Evolutionary conservation across 192 early-diverging fungal genomes (phyloP), one percentile per base, ranked within the genome.

Genomic region (Geosiphon pyriformis): DNA sequence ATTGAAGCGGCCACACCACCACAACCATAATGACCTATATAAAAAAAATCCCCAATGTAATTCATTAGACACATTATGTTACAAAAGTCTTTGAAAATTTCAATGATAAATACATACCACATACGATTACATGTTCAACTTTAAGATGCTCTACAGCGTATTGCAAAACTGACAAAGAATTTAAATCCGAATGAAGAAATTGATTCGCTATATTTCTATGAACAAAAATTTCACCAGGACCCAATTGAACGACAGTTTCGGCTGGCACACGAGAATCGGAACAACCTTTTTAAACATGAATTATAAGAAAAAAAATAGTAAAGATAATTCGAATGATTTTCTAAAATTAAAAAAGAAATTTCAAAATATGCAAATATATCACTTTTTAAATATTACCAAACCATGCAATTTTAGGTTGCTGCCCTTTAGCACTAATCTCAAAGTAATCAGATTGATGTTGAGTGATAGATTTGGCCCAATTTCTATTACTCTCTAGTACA

Each of bases 141-240:
- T 90, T 88, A 61, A 99, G 85, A 37, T 88, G 82, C 53, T 93
- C 87, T 57, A 99, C 93, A 23, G 95, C 92, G 63, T 93, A 99
- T 76, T 97, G 90, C 50, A 99, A 81, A 35, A 96, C 95, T 4
- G 89, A 90, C 6, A 92, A 80, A 34, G 78, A 78, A 68, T 84
- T 93, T 68, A 93, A 70, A 74, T 99, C 96, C 27, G 87, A 82
- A 73, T 87, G 83, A 4, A 77, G 78, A 29, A 98, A 85, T 46
- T 91, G 87, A 78, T 97, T 97, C 68, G 94, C 96, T 61, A 99
- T 96, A 81, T 98, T 99, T 70, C 96, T 84, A 78, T 96, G 94
- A 11, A 96, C 90, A 77, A 99, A 99, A 33, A 98, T 79, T 63
- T 96, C 92, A 18, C 95, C 95, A 11, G 89, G 87, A 27, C 78